phyloP scores from a whole-genome alignment of 2,329 filamentous ascomycete species.

The Aspergillus felis region DNA sequence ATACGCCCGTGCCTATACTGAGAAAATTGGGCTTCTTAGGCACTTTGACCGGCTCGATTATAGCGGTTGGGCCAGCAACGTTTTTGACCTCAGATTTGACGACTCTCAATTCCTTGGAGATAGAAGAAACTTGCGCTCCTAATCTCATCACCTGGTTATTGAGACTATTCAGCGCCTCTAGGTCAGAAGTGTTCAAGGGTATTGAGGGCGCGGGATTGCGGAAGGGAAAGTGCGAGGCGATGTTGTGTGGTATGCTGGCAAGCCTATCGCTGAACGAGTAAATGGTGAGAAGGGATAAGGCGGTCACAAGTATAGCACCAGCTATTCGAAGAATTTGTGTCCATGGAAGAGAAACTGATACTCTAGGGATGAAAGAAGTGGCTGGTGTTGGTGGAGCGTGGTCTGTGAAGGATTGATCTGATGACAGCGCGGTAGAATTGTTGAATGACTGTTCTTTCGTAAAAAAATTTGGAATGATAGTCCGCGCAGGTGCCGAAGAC shows the following conservation, averaged over 20 bases:
- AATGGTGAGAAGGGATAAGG: constrained; percentile 9
- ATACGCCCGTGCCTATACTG: constrained; percentile 60
- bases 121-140: constrained; percentile 26
- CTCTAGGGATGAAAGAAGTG: not conserved
- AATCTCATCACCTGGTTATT: constrained; percentile 25
- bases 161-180: constrained; percentile 22
- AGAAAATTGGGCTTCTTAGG: constrained; percentile 68
- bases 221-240: constrained; percentile 14
- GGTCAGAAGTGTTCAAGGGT: constrained; percentile 21
- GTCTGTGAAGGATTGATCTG: constrained; percentile 1
- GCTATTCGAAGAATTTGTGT: not conserved
- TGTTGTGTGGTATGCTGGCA: constrained; percentile 7
- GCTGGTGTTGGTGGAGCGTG: not conserved
- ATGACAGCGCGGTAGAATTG: not conserved
- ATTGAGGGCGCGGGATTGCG: constrained; percentile 5
- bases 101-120: constrained; percentile 26
- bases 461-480: constrained; percentile 20
- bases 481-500: constrained; percentile 19
- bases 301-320: constrained; percentile 10
- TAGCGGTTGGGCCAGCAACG: constrained; percentile 19
- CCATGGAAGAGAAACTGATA: not conserved
- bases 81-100: constrained; percentile 21
- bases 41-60: constrained; percentile 13
- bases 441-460: constrained; percentile 5
- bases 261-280: constrained; percentile 13